Base-by-base conservation (phyloP, 2,329 filamentous ascomycete genomes). In the Thielaviopsis musarum region DNA sequence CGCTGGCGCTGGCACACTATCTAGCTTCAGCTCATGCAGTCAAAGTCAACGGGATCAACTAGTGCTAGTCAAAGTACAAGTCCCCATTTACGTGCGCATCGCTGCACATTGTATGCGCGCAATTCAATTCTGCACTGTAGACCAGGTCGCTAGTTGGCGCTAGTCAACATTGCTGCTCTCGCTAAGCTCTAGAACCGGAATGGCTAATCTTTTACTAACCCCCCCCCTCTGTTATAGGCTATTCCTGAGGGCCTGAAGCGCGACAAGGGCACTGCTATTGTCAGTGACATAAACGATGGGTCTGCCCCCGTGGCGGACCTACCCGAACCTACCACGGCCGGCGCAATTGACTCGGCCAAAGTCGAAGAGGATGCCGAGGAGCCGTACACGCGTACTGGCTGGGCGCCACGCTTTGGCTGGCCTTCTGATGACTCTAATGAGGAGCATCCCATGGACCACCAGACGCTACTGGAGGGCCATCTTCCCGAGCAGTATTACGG, bases 401-500 rank as follows among this genome's bases (percentile, higher is more conserved):
- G 93, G 93, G 84, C 87, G 15, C 93, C 93, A 49, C 82, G 82
- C 63, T 90, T 96, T 68, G 89, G 89, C 65, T 83, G 82, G 74
- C 81, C 81, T 1, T 77, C 84, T 51, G 74, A 77, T 49, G 70
- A 75, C 51, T 72, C 73, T n/a, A 75, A 80, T 30, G 77, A 75
- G 13, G 83, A 85, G 61, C 89, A 82, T 62, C 70, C 95, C 67
- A 77, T 93, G 48, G 91, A 98, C 67, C 91, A 96, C 69, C 82
- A 90, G 66, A 95, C 90, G 1, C 88, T 85, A 75, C 71, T 97
- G 24, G 94, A 98, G 69, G 80, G 83, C 62, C 85, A 84, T 70
- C 72, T 98, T 41, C 83, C 91, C 51, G 91, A 97, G 69, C 88
- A 88, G 68, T 88, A 94, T 70, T 98, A 87, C 69, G 93, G 93